These are phyloP conservation scores for Nannizziopsis arthrosporioides DNA, from an alignment of 2,329 filamentous ascomycete species.

Conservation along the genomic window DNA sequence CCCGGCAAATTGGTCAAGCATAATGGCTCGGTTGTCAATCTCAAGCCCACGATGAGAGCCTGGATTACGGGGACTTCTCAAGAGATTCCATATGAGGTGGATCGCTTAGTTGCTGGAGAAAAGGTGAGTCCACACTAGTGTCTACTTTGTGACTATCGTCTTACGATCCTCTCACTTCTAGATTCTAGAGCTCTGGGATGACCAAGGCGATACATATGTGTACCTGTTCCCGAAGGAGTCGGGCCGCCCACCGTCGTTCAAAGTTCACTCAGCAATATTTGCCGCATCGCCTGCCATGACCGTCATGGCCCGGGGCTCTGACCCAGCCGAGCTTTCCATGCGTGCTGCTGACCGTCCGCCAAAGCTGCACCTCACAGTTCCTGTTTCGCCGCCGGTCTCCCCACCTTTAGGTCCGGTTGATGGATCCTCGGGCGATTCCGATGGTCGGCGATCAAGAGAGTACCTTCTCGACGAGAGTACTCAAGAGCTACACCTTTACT, in stretches of 20 bases:
- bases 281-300: constrained; percentile 46
- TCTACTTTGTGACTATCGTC: neutral
- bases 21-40: constrained; percentile 24
- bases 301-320: constrained; percentile 41
- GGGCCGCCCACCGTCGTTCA: constrained; percentile 48
- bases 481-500: constrained; percentile 45
- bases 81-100: constrained; percentile 45
- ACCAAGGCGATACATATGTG: constrained; percentile 50
- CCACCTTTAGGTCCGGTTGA: constrained; percentile 20
- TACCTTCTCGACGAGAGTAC: constrained; percentile 37
- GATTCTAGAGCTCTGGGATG: constrained; percentile 48
- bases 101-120: constrained; percentile 40
- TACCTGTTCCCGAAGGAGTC: constrained; percentile 50
- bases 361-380: constrained; percentile 24
- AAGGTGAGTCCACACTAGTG: constrained; percentile 32
- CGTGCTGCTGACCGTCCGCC: constrained; percentile 21
- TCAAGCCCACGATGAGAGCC: constrained; percentile 32
- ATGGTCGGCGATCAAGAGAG: constrained; percentile 38
- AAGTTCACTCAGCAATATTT: constrained; percentile 48
- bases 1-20: constrained; percentile 28
- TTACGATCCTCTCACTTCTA: constrained; percentile 3
- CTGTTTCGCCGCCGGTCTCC: constrained; percentile 22
- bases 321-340: constrained; percentile 32
- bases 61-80: constrained; percentile 50
- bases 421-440: constrained; percentile 32